Conservation (phyloP, 2,329 filamentous ascomycete species). For the Fusarium irregulare region DNA sequence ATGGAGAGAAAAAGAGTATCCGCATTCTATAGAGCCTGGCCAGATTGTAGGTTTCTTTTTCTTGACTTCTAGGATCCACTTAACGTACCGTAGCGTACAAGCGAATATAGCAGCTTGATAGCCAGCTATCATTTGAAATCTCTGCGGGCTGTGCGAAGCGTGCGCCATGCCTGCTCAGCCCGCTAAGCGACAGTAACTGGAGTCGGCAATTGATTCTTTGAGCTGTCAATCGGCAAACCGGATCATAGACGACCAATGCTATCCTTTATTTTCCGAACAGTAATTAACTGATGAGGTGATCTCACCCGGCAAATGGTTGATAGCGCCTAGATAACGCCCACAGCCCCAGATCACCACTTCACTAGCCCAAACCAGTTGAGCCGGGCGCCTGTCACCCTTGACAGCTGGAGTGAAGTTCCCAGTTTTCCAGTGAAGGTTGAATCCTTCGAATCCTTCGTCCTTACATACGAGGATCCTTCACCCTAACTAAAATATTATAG, state of each 20-base stretch:
- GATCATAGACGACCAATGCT: background rate
- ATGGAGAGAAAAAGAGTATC: accelerated
- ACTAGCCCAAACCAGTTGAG: too few relatives aligned
- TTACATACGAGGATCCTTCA: too few relatives aligned
- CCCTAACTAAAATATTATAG: too few relatives aligned
- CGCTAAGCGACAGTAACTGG: background rate
- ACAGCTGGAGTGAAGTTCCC: background rate
- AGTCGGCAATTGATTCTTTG: background rate
- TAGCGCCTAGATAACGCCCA: conserved; percentile 20
- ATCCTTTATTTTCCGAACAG: background rate
- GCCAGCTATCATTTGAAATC: too few relatives aligned
- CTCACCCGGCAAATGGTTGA: conserved; percentile 2
- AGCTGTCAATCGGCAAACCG: background rate
- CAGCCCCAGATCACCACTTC: background rate
- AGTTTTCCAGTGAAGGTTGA: background rate
- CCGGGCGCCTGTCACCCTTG: too few relatives aligned
- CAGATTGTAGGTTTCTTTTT: too few relatives aligned
- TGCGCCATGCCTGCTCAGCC: background rate
- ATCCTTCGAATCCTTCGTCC: background rate
- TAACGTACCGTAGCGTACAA: too few relatives aligned
- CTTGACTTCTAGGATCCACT: accelerated
- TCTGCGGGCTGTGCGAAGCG: background rate
- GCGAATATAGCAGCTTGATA: too few relatives aligned
- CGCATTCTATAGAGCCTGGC: too few relatives aligned
- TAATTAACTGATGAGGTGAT: background rate